A percentile compares a stretch with the other conserved stretches of the same genome.
Conservation (phyloP, 139 green algal genomes). For the Limnomonas spitsbergensis region DNA sequence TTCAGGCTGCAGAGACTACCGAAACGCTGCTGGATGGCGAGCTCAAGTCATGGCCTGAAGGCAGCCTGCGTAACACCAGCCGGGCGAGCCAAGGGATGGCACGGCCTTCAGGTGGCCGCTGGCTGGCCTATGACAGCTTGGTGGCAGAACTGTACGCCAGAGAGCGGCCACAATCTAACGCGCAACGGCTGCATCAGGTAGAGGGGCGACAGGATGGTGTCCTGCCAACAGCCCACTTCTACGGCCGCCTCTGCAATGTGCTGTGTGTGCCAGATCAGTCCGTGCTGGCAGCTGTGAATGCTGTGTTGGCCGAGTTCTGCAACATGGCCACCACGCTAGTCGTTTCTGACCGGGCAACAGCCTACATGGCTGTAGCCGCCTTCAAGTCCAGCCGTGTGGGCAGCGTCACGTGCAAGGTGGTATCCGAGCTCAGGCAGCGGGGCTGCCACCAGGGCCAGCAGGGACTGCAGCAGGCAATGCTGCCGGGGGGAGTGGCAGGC, state of each 20-base stretch:
- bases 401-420: conserved; percentile 52
- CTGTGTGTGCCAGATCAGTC: conserved; percentile 9
- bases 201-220: too few species aligned
- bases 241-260: conserved; percentile 47
- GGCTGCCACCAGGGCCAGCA: not conserved
- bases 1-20: too few species aligned
- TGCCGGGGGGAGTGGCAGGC: not conserved
- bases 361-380: conserved; percentile 30
- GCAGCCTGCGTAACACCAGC: too few species aligned
- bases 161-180: too few species aligned
- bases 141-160: too few species aligned
- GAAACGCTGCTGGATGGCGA: too few species aligned
- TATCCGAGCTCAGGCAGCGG: conserved; percentile 8
- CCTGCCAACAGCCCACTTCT: too few species aligned
- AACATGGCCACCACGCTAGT: conserved; percentile 45
- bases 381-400: conserved; percentile 35
- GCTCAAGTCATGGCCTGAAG: too few species aligned
- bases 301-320: conserved; percentile 41
- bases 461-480: not conserved
- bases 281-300: conserved; percentile 45
- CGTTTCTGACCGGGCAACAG: conserved; percentile 32
- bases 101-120: too few species aligned
- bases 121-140: too few species aligned
- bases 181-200: too few species aligned
- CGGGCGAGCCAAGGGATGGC: too few species aligned